These are phyloP conservation scores for Linderina pennispora DNA, from an alignment of 192 early-diverging fungal species.

Conservation along the genomic window DNA sequence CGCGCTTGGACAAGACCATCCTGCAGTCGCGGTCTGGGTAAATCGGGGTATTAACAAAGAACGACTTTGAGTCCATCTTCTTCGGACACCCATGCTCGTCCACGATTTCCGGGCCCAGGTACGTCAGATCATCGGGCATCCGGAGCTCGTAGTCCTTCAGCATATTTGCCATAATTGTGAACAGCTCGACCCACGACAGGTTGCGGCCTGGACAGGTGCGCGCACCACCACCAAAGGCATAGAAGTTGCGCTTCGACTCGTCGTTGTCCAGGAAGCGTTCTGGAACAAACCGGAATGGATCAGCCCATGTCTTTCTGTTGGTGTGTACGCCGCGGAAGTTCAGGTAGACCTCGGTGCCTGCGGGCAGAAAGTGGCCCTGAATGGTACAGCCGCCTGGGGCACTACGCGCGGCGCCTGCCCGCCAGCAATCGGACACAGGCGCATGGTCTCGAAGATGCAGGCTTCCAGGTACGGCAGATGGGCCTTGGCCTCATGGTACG, in stretches of 20 bases:
- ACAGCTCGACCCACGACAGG: conserved; percentile 32
- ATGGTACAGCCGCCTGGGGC: conserved; percentile 27
- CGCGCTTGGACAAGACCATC: conserved; percentile 13
- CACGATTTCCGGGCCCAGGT: conserved; percentile 6
- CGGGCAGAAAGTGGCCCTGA: conserved; percentile 19
- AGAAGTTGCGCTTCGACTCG: conserved; percentile 17
- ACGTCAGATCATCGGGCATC: conserved; percentile 13
- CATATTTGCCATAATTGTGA: conserved; percentile 33
- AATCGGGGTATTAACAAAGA: conserved; percentile 28
- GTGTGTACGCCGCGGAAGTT: conserved; percentile 20
- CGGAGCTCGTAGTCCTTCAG: conserved; percentile 30
- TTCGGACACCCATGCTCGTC: conserved; percentile 8
- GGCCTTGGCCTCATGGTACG: conserved; percentile 17
- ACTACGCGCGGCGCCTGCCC: conserved; percentile 21
- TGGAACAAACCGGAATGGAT: conserved; percentile 22
- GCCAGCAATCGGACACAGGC: conserved; percentile 28
- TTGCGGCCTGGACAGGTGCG: conserved; percentile 33
- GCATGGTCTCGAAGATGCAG: conserved; percentile 32
- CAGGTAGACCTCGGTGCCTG: conserved; percentile 17
- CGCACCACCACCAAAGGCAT: conserved; percentile 31
- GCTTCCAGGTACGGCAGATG: conserved; percentile 31
- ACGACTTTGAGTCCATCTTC: conserved; percentile 30
- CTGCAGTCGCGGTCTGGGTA: conserved; percentile 29
- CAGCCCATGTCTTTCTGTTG: conserved; percentile 18
- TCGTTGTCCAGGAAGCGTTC: conserved; percentile 17